Percentiles rank a stretch among this genome's conserved stretches.
These are phyloP conservation scores for Claviceps maximensis DNA, from an alignment of 2,329 filamentous ascomycete species.

Conservation along the genomic window DNA sequence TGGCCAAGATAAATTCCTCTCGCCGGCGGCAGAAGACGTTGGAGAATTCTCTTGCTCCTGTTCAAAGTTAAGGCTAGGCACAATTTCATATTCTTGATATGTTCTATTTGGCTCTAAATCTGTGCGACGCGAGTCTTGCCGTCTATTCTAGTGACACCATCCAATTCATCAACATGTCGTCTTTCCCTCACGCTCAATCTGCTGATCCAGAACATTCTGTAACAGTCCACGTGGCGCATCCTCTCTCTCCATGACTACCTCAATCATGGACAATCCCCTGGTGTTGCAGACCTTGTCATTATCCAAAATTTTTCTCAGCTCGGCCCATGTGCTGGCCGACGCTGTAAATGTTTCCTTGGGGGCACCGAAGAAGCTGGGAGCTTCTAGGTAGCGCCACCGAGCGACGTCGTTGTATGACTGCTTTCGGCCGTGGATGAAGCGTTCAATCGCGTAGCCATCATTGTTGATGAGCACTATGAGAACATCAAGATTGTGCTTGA, in stretches of 20 bases:
- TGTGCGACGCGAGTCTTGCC: no score
- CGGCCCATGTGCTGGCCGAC: conserved; percentile 4
- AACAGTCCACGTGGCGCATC: conserved; percentile 5
- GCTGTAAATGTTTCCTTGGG: conserved; percentile 5
- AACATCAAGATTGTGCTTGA: conserved; percentile 36
- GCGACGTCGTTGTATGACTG: conserved; percentile 41
- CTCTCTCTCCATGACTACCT: conserved; percentile 7
- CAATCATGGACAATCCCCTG: conserved; percentile 5
- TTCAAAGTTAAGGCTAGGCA: no score
- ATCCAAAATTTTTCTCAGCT: conserved; percentile 3
- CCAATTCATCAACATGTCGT: neutral
- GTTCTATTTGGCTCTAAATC: no score
- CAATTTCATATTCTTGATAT: no score
- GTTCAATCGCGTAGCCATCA: conserved; percentile 45
- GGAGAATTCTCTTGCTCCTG: no score
- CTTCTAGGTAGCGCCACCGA: conserved; percentile 37
- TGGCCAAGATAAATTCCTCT: no score
- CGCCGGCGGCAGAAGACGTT: no score
- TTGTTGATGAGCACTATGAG: conserved; percentile 45
- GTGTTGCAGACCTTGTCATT: neutral
- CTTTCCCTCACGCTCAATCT: conserved; percentile 3
- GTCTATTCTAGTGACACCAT: no score
- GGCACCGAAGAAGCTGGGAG: conserved; percentile 34
- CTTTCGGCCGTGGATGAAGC: conserved; percentile 40
- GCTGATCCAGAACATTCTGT: conserved; percentile 3